These are phyloP conservation scores for Colletotrichum abscissum DNA, from an alignment of 2,329 filamentous ascomycete genomes.

Conservation along the genomic window DNA sequence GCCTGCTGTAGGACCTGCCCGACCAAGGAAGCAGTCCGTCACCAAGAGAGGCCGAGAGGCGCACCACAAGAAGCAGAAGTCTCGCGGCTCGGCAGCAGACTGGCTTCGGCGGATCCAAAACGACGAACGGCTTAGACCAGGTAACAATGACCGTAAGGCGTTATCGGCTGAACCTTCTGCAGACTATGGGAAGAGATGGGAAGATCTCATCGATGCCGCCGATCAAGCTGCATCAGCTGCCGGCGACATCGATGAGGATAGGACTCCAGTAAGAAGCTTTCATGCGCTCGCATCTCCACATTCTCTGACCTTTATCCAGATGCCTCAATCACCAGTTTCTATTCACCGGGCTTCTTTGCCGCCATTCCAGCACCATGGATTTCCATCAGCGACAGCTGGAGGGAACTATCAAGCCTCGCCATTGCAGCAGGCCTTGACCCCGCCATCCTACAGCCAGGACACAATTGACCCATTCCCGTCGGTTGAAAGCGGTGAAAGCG, in stretches of 20 bases:
- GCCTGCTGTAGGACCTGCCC: conserved; percentile 73
- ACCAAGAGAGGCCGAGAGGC: conserved; percentile 80
- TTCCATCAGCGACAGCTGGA: conserved; percentile 60
- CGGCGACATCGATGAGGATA: conserved; percentile 89
- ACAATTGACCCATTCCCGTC: conserved; percentile 86
- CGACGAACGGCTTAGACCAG: conserved; percentile 72
- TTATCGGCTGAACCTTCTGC: conserved; percentile 86
- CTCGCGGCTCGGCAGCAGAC: conserved; percentile 75
- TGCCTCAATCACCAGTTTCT: conserved; percentile 74
- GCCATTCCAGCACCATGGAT: conserved; percentile 70
- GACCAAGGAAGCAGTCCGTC: conserved; percentile 87
- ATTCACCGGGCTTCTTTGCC: conserved; percentile 72
- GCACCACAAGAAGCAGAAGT: conserved; percentile 85
- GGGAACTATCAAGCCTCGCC: conserved; percentile 88
- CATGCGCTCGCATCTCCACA: neutral
- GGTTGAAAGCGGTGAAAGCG: conserved; percentile 82
- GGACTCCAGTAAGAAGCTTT: conserved; percentile 77
- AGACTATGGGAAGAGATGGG: conserved; percentile 91
- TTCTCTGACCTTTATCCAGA: conserved; percentile 50
- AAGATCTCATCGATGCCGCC: conserved; percentile 94
- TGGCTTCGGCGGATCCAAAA: conserved; percentile 71
- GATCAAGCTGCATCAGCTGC: conserved; percentile 80
- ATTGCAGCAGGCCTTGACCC: conserved; percentile 89
- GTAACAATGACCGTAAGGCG: conserved; percentile 81
- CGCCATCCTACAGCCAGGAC: conserved; percentile 76